Conservation (phyloP, 495 filamentous ascomycete species). For the Durotheca rogersii region DNA sequence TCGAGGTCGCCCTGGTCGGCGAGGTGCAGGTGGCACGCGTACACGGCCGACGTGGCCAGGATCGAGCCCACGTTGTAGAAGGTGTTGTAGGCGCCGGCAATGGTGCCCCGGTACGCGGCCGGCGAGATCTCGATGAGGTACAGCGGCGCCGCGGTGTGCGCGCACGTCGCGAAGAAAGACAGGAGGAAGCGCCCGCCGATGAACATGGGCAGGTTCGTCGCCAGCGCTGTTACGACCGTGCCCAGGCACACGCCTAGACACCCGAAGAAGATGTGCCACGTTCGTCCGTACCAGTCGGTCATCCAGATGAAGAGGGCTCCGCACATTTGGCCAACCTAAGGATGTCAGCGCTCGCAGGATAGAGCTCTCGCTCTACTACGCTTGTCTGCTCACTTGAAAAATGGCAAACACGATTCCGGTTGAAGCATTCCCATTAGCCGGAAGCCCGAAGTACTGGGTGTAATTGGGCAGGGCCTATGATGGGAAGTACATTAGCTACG, state of each 20-base stretch:
- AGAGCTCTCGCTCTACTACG: not conserved
- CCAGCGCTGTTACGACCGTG: slow-evolving; percentile 45
- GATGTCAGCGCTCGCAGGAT: not conserved
- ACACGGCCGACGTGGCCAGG: slow-evolving; percentile 44
- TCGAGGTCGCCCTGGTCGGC: slow-evolving; percentile 33
- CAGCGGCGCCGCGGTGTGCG: slow-evolving; percentile 66
- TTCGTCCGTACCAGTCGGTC: slow-evolving; percentile 47
- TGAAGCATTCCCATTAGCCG: slow-evolving; percentile 27
- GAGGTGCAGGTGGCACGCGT: slow-evolving; percentile 42
- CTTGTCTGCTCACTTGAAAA: slow-evolving; percentile 30
- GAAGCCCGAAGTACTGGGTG: slow-evolving; percentile 31
- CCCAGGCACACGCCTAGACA: slow-evolving; percentile 66
- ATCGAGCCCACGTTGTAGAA: slow-evolving; percentile 61
- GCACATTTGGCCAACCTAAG: slow-evolving; percentile 33
- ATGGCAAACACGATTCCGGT: slow-evolving; percentile 40
- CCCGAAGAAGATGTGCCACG: slow-evolving; percentile 53
- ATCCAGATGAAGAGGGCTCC: slow-evolving; percentile 35
- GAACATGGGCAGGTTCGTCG: slow-evolving; percentile 49
- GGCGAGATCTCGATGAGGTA: slow-evolving; percentile 77
- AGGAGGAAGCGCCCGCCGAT: slow-evolving; percentile 76
- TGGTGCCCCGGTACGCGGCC: slow-evolving; percentile 65
- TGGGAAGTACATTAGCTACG: not conserved
- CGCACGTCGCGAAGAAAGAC: slow-evolving; percentile 70
- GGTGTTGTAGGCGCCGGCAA: slow-evolving; percentile 55
- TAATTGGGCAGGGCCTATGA: slow-evolving; percentile 35